These are phyloP conservation scores for Diaporthe helianthi DNA, from an alignment of 2,329 filamentous ascomycete genomes.

Conservation along the genomic window DNA sequence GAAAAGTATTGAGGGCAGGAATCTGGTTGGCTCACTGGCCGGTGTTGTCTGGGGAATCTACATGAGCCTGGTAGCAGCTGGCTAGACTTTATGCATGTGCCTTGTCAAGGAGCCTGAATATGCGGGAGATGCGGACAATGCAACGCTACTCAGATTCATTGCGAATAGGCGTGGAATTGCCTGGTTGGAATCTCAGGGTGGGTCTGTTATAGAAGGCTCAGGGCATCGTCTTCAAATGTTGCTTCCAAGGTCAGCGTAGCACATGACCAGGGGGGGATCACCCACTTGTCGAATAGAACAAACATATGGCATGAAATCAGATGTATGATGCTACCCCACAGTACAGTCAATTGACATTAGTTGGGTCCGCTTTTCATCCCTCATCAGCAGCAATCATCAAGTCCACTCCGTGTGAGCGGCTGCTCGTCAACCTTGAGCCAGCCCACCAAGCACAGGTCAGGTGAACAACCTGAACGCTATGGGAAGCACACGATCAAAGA, in stretches of 20 bases:
- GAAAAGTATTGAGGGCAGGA: slow-evolving; percentile 69
- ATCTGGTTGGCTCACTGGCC: slow-evolving; percentile 70
- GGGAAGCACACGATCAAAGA: not conserved
- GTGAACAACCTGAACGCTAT: too few species aligned
- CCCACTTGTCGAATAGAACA: not conserved
- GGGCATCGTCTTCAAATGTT: not conserved
- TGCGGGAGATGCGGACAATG: not conserved
- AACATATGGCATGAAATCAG: not conserved
- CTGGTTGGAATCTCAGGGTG: not conserved
- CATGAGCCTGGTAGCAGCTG: slow-evolving; percentile 64
- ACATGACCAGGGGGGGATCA: not conserved
- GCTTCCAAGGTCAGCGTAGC: too few species aligned
- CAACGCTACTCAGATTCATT: not conserved
- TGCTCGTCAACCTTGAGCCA: not conserved
- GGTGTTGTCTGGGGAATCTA: slow-evolving; percentile 77
- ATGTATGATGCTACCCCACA: too few species aligned
- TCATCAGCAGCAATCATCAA: not conserved
- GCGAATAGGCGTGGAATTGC: not conserved
- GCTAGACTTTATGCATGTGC: not conserved
- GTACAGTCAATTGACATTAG: not conserved
- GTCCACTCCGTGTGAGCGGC: not conserved
- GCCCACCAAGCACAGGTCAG: not conserved
- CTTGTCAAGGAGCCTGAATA: too few species aligned
- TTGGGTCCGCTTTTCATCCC: not conserved
- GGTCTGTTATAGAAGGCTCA: not conserved